phyloP scores from a whole-genome alignment of 768 basidiomycete genomes.

The Boletus tylopilopsis region DNA sequence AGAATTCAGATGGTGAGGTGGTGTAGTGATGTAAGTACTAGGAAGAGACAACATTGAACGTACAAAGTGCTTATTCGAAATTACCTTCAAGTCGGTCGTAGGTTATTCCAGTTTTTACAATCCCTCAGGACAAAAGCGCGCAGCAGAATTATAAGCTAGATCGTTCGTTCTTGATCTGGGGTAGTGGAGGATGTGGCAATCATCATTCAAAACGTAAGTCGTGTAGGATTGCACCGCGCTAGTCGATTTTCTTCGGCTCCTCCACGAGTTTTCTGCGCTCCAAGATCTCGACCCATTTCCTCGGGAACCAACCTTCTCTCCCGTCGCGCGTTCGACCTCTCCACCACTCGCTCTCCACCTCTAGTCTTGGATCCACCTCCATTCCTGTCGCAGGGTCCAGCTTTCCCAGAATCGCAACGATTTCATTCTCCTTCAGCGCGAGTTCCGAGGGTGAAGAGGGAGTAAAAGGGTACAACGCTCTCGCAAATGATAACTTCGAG shows the following conservation, averaged over 20 bases:
- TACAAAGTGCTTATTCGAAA: too few species aligned
- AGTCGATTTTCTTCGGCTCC: constrained; percentile 42
- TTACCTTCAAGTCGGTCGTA: too few species aligned
- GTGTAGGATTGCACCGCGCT: constrained; percentile 1
- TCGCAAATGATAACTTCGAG: constrained; percentile 74
- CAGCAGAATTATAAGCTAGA: too few species aligned
- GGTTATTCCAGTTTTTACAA: too few species aligned
- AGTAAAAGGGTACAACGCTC: constrained; percentile 76
- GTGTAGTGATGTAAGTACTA: too few species aligned
- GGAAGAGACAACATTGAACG: too few species aligned
- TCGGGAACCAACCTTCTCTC: constrained; percentile 92
- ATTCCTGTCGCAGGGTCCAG: constrained; percentile 64
- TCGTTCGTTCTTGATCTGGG: too few species aligned
- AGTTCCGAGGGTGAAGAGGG: constrained; percentile 77
- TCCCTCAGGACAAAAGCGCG: too few species aligned
- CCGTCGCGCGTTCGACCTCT: constrained; percentile 90
- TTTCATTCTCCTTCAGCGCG: constrained; percentile 80
- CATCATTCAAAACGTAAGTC: not conserved
- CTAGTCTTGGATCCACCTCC: constrained; percentile 64
- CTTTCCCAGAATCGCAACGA: constrained; percentile 87
- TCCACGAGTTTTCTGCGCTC: constrained; percentile 40
- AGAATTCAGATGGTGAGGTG: too few species aligned
- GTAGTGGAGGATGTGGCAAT: not conserved
- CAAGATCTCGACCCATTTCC: constrained; percentile 78
- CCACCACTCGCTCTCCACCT: constrained; percentile 83